Conservation (phyloP, 441 rosid species). For the Metrosideros polymorpha region DNA sequence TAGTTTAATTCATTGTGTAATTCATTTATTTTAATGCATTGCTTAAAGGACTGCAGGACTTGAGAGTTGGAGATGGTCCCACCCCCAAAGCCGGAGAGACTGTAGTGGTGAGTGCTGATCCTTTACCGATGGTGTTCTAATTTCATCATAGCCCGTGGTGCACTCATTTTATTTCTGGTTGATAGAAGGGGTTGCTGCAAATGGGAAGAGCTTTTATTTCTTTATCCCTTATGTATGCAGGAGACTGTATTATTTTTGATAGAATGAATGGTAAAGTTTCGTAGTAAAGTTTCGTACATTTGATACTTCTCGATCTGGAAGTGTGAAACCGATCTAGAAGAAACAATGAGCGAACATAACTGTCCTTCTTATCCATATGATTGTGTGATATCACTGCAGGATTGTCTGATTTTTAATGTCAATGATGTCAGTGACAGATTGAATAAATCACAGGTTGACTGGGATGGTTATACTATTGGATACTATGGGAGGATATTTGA, state of each 20-base stretch:
- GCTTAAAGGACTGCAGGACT: slow-evolving; percentile 47
- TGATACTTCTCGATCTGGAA: background rate
- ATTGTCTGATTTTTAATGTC: background rate
- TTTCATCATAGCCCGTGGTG: background rate
- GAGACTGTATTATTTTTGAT: background rate
- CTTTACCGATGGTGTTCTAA: background rate
- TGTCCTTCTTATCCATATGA: background rate
- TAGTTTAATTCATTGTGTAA: background rate
- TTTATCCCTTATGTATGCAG: background rate
- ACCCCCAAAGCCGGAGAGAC: slow-evolving; percentile 67
- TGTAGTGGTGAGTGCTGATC: slow-evolving; percentile 54
- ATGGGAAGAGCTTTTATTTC: background rate
- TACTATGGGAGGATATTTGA: slow-evolving; percentile 98
- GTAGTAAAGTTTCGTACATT: background rate
- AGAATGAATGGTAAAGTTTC: background rate
- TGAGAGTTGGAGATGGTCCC: slow-evolving; percentile 73
- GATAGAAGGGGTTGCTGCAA: background rate
- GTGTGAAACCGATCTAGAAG: background rate
- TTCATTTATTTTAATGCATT: slow-evolving; percentile 8
- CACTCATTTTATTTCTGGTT: background rate
- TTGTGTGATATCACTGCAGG: background rate
- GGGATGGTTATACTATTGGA: slow-evolving; percentile 98
- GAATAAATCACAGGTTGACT: slow-evolving; percentile 53
- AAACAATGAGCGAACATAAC: background rate
- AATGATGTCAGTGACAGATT: background rate